phyloP scores from a whole-genome alignment of 441 rosid species.

The Populus hybrid region DNA sequence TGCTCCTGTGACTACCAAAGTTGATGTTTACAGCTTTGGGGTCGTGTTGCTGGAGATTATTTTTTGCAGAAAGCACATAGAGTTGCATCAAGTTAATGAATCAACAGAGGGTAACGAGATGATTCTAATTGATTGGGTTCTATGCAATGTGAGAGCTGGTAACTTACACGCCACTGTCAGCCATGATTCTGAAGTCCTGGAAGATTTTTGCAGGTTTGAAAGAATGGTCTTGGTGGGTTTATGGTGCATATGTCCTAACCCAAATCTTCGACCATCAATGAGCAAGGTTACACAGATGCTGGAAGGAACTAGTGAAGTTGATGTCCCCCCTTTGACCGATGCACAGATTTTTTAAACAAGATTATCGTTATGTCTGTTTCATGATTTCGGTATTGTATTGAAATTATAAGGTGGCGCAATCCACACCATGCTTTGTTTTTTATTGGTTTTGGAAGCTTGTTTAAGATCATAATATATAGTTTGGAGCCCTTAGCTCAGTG shows the following conservation, averaged over 20 bases:
- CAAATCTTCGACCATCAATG: slow-evolving; percentile 16
- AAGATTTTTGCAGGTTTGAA: slow-evolving; percentile 14
- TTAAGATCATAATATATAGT: no score
- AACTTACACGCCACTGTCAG: slow-evolving; percentile 4
- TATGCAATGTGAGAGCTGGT: slow-evolving; percentile 4
- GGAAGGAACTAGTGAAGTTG: slow-evolving; percentile 23
- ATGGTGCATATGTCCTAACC: slow-evolving; percentile 22
- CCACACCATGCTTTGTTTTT: no score
- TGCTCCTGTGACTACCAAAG: slow-evolving; percentile 1
- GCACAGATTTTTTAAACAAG: neutral
- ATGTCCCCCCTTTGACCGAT: slow-evolving; percentile 16
- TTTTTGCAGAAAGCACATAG: slow-evolving; percentile 20
- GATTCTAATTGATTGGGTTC: slow-evolving; percentile 30
- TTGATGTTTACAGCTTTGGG: slow-evolving; percentile 31
- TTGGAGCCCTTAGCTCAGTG: no score
- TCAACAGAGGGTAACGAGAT: slow-evolving; percentile 6
- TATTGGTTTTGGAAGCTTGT: no score
- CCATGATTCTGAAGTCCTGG: slow-evolving; percentile 13
- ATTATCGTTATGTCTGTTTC: neutral
- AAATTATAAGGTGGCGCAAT: no score
- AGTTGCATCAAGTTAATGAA: slow-evolving; percentile 17
- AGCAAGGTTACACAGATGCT: slow-evolving; percentile 24
- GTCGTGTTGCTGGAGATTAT: slow-evolving; percentile 32
- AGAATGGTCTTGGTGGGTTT: slow-evolving; percentile 23
- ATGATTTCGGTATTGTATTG: neutral